These are phyloP conservation scores for Tolypocladium capitatum DNA, from an alignment of 2,329 filamentous ascomycete species.

Conservation along the genomic window DNA sequence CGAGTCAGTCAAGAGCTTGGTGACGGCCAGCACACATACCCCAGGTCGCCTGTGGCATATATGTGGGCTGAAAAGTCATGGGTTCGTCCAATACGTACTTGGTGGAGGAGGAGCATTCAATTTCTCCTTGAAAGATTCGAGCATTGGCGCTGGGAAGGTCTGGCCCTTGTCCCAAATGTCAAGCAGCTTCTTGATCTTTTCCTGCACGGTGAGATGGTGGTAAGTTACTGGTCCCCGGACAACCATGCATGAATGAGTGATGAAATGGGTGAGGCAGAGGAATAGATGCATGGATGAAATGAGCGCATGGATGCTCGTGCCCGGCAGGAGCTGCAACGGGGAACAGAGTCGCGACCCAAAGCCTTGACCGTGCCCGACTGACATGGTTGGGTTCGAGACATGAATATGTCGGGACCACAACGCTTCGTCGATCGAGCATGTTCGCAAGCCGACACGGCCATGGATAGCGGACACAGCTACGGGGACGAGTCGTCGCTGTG, in stretches of 20 bases:
- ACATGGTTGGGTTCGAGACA: background rate
- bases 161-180: conserved; percentile 96
- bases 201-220: conserved; percentile 46
- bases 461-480: conserved; percentile 18
- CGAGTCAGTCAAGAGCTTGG: background rate
- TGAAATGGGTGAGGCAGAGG: background rate
- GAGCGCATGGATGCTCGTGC: background rate
- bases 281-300: background rate
- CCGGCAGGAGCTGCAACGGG: background rate
- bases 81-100: conserved; percentile 41
- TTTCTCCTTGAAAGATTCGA: conserved; percentile 72
- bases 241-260: background rate
- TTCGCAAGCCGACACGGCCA: conserved; percentile 1
- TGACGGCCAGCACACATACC: background rate
- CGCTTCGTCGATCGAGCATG: background rate
- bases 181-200: conserved; percentile 85
- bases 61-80: no score
- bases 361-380: background rate
- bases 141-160: conserved; percentile 73
- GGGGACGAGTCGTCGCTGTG: background rate
- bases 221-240: conserved; percentile 20
- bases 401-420: background rate
- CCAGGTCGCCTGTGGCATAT: background rate
- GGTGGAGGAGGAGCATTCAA: conserved; percentile 46
- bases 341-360: background rate